Percentiles rank a stretch among this genome's conserved stretches.
These are phyloP conservation scores for Fimicolochytrium jonesii DNA, from an alignment of 192 early-diverging fungal species.

Conservation along the genomic window DNA sequence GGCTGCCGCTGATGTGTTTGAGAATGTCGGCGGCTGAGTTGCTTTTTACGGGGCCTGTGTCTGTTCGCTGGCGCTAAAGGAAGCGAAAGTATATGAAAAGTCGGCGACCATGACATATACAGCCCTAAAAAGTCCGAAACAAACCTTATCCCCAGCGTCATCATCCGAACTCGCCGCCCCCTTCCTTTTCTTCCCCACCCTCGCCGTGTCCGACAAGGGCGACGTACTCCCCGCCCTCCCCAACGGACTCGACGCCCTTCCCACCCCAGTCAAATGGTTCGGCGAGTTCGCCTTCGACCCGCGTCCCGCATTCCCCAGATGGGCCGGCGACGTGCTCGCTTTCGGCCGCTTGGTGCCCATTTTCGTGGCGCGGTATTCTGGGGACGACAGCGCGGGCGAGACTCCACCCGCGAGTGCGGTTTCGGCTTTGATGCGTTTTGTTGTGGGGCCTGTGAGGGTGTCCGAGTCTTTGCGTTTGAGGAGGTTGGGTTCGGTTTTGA, in stretches of 20 bases:
- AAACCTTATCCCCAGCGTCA: conserved; percentile 12
- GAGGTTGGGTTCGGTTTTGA: neutral
- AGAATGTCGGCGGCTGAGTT: conserved; percentile 18
- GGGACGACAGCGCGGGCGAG: conserved; percentile 4
- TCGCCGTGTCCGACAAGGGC: neutral
- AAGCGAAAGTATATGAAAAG: neutral
- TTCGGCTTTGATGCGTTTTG: neutral
- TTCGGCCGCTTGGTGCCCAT: neutral
- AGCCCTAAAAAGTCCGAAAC: neutral
- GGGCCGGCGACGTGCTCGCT: neutral
- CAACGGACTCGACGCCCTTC: neutral
- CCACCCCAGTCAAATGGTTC: neutral
- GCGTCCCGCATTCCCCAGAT: neutral
- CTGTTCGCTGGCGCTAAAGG: conserved; percentile 9
- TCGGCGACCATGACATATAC: neutral
- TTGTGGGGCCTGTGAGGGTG: neutral
- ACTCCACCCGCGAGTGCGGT: neutral
- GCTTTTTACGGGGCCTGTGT: conserved; percentile 1
- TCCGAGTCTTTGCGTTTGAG: conserved; percentile 10
- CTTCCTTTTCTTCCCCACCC: conserved; percentile 5
- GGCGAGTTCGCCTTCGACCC: neutral
- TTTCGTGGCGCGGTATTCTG: conserved; percentile 1
- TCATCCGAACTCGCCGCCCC: conserved; percentile 8
- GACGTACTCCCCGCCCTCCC: conserved; percentile 3
- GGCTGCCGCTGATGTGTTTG: neutral